phyloP scores from a whole-genome alignment of 176 grass and related monocot genomes.

The Hordeum vulgare region DNA sequence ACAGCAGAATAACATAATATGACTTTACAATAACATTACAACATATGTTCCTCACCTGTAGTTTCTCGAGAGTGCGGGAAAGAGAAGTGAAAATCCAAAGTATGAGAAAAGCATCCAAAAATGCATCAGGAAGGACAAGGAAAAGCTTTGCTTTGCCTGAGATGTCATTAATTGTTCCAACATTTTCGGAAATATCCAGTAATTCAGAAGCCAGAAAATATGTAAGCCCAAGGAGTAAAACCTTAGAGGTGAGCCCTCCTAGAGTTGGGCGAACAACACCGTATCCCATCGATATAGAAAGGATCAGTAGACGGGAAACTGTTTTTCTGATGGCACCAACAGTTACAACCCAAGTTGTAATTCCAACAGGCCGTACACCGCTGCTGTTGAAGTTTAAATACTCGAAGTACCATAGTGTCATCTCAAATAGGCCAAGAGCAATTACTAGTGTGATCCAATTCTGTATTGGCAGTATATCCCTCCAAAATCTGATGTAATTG shows the following conservation, averaged over 20 bases:
- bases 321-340: constrained; percentile 93
- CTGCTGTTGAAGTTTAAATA: constrained; percentile 94
- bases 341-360: constrained; percentile 99
- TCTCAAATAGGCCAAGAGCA: constrained; percentile 92
- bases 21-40: neutral
- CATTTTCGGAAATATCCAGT: constrained; percentile 86
- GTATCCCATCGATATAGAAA: constrained; percentile 98
- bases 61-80: constrained; percentile 87
- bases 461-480: constrained; percentile 86
- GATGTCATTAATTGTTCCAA: constrained; percentile 98
- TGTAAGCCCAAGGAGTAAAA: constrained; percentile 92
- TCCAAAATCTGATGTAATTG: constrained; percentile 96
- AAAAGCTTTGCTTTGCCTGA: constrained; percentile 92
- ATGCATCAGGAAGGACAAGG: constrained; percentile 92
- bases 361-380: constrained; percentile 79
- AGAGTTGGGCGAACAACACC: constrained; percentile 92
- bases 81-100: constrained; percentile 99
- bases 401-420: constrained; percentile 97
- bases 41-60: constrained; percentile 53
- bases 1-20: neutral
- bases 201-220: constrained; percentile 91
- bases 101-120: constrained; percentile 96
- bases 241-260: constrained; percentile 94
- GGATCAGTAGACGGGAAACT: constrained; percentile 80
- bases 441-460: constrained; percentile 96